Evolutionary conservation across 2,329 filamentous ascomycete genomes (phyloP).

Genomic region (Arthrobotrys megalospora): DNA sequence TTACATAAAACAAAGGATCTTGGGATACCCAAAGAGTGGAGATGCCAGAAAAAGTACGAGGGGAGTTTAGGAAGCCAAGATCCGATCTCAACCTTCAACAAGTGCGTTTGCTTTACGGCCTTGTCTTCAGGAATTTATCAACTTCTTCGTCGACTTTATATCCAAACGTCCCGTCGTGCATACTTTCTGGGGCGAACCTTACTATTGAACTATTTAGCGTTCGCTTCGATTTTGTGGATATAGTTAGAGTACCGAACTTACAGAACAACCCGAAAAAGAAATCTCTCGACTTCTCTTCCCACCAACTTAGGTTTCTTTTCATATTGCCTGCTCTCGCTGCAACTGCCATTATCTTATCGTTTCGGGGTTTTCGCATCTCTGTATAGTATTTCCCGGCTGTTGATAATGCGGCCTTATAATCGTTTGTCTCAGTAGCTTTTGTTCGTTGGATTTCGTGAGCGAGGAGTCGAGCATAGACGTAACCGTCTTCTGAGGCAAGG

Average conservation of each 20-base stretch:
- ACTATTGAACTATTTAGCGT: constrained; percentile 17
- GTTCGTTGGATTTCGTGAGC: constrained; percentile 45
- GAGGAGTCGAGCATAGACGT: constrained; percentile 44
- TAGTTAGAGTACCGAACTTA: constrained; percentile 13
- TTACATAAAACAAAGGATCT: not conserved
- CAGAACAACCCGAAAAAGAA: constrained; percentile 55
- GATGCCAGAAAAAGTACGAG: not conserved
- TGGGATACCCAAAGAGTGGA: too few relatives aligned
- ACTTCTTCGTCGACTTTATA: constrained; percentile 57
- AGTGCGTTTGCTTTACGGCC: constrained; percentile 12
- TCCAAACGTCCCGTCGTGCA: constrained; percentile 39
- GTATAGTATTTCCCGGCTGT: constrained; percentile 54
- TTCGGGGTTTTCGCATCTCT: constrained; percentile 53
- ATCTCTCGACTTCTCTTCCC: constrained; percentile 49
- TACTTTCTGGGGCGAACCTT: constrained; percentile 41
- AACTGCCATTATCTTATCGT: constrained; percentile 54
- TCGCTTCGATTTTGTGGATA: not conserved
- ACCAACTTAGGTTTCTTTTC: constrained; percentile 55
- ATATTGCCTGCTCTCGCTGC: constrained; percentile 40
- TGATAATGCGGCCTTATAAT: constrained; percentile 38
- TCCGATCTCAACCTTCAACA: not conserved
- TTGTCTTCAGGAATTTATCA: constrained; percentile 46
- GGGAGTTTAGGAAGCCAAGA: not conserved
- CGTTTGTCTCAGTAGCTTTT: constrained; percentile 37
- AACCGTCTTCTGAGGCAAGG: constrained; percentile 53